Evolutionary conservation across 139 green algal genomes (phyloP).

Genomic region (Tetradesmus lagerheimii): DNA sequence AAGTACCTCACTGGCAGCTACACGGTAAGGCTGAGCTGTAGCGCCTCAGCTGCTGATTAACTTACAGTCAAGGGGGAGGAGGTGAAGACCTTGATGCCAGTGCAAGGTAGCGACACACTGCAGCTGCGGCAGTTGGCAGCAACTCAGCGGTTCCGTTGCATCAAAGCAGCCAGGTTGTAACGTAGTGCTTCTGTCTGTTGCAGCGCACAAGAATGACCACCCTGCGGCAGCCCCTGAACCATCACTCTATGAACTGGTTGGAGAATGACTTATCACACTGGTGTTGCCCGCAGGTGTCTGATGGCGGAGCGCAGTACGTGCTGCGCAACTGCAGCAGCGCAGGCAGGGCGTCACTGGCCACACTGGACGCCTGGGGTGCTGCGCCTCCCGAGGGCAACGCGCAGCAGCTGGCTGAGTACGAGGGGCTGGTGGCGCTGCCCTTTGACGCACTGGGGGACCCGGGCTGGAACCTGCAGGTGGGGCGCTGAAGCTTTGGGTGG

Average conservation of each 20-base stretch:
- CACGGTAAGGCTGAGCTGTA: not conserved
- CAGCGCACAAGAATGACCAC: no score
- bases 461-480: slow-evolving; percentile 53
- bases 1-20: not conserved
- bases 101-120: no score
- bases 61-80: no score
- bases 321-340: not conserved
- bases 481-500: not conserved
- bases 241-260: no score
- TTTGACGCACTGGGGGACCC: slow-evolving; percentile 29
- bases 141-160: not conserved
- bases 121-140: not conserved
- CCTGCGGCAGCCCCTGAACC: no score
- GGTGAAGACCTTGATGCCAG: no score
- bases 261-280: no score
- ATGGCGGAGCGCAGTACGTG: not conserved
- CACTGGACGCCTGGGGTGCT: not conserved
- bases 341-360: not conserved
- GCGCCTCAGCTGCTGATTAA: no score
- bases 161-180: no score
- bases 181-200: not conserved
- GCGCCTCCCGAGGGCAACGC: slow-evolving; percentile 1
- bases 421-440: slow-evolving; percentile 14
- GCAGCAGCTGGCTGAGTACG: slow-evolving; percentile 27
- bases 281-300: not conserved